Evolutionary conservation across 306 rosid genomes (phyloP), one percentile per base, ranked within the genome.

Genomic region (Mimosa bimucronata): DNA sequence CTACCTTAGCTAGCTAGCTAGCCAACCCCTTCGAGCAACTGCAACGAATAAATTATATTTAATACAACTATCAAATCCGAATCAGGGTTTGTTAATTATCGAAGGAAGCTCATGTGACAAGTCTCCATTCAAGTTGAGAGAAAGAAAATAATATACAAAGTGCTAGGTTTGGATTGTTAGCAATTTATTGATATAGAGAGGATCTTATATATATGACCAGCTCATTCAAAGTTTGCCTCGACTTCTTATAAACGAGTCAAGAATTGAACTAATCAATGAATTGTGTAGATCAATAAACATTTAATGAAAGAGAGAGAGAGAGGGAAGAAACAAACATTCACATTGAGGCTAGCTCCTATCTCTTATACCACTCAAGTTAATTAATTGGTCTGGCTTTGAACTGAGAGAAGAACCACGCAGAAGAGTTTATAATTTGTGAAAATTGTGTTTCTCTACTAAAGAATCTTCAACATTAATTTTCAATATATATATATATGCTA

Each of bases 251-350:
- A 16, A 13, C n/a, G 77, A 70, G 61, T 69, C 66, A 45, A 46
- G 61, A 25, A 29, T 55, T 83, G 74, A 65, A 70, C 75, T 81
- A 68, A 34, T 77, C 74, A 66, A 77, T 79, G 80, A 76, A 79
- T 79, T 55, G 60, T 46, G 79, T 86, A 73, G 78, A 73, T 71
- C 78, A 37, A 44, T 69, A 72, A 4, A 69, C 34, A 60, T 41
- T 65, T 50, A 62, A 25, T 34, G 57, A 23, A 5, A 60, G 67
- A 71, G 40, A 19, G 53, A 60, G 8, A 70, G 73, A 46, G 65
- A 3, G 53, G 5, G 48, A 37, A 46, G 11, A 41, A 79, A 71
- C 86, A 78, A 74, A 80, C 85, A 84, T 80, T 84, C 83, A 77
- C 58, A 79, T 74, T 68, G 80, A 79, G 70, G 38, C 62, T 53